Conservation (phyloP, 495 filamentous ascomycete genomes). For the Trichoderma erinaceum region DNA sequence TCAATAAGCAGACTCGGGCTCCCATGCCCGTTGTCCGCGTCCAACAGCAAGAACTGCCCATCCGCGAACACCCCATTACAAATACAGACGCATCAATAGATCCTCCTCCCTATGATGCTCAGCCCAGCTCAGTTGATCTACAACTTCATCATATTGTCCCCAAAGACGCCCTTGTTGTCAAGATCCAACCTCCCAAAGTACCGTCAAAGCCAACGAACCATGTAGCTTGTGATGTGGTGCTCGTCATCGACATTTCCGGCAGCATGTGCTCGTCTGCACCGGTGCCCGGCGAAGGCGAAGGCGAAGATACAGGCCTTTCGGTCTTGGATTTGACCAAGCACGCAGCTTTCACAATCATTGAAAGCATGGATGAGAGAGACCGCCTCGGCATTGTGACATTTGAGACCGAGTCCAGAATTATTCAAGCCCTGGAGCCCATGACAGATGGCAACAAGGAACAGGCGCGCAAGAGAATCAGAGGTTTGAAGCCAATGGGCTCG, state of each 20-base stretch:
- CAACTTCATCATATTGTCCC: slow-evolving; percentile 30
- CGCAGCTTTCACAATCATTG: slow-evolving; percentile 39
- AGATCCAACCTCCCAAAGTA: slow-evolving; percentile 30
- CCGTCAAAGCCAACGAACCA: slow-evolving; percentile 25
- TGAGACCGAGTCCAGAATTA: slow-evolving; percentile 25
- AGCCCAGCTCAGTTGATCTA: slow-evolving; percentile 16
- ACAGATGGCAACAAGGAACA: slow-evolving; percentile 27
- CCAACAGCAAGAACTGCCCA: background rate
- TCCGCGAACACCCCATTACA: background rate
- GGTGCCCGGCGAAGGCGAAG: slow-evolving; percentile 24
- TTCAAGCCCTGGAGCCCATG: slow-evolving; percentile 36
- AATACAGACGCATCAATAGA: background rate
- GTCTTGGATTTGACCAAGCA: slow-evolving; percentile 43
- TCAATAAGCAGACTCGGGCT: background rate
- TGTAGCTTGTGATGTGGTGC: slow-evolving; percentile 40
- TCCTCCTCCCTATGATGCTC: background rate
- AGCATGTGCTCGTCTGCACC: slow-evolving; percentile 36
- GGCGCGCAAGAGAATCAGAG: slow-evolving; percentile 28
- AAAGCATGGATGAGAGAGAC: slow-evolving; percentile 34
- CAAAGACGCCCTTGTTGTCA: slow-evolving; percentile 32
- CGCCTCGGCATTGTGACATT: slow-evolving; percentile 44
- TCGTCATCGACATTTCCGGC: slow-evolving; percentile 42
- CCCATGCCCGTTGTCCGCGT: background rate
- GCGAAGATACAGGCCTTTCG: slow-evolving; percentile 32
- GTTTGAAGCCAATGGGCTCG: slow-evolving; percentile 21